phyloP scores from a whole-genome alignment of 2,329 filamentous ascomycete species.

The Diatrype stigma region DNA sequence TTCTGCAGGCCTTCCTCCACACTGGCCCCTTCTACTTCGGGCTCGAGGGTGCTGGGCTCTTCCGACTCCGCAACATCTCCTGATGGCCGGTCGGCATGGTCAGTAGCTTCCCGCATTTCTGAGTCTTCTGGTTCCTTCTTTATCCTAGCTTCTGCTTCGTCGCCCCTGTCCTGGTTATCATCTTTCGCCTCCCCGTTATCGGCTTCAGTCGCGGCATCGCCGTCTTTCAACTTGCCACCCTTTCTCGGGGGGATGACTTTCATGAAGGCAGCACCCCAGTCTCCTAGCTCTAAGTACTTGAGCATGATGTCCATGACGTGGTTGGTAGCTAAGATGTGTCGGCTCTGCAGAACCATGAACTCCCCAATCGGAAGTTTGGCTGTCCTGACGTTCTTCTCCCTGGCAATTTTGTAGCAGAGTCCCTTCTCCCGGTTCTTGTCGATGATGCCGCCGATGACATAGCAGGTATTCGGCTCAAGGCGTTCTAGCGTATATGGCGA shows the following conservation, averaged over 20 bases:
- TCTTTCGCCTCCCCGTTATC: constrained; percentile 5
- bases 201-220: constrained; percentile 16
- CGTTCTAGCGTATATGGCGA: constrained; percentile 79
- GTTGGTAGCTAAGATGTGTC: constrained; percentile 85
- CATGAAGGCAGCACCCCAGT: constrained; percentile 90
- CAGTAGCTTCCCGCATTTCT: neutral
- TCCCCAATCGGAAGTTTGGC: constrained; percentile 93
- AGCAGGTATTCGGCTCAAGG: constrained; percentile 82
- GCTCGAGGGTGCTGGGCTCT: neutral
- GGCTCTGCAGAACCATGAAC: constrained; percentile 84
- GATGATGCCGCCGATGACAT: constrained; percentile 90
- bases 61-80: neutral
- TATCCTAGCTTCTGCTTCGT: neutral
- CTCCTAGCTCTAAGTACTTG: constrained; percentile 80
- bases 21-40: constrained; percentile 16
- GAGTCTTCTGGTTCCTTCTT: neutral
- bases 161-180: neutral
- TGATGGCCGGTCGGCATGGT: neutral
- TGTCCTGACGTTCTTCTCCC: constrained; percentile 72
- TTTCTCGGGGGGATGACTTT: constrained; percentile 88
- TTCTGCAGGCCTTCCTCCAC: constrained; percentile 14
- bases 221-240: constrained; percentile 62
- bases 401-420: constrained; percentile 80
- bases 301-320: constrained; percentile 98
- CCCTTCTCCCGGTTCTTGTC: constrained; percentile 97